phyloP scores from a whole-genome alignment of 192 early-diverging fungal species.

The Coemansia sp. region DNA sequence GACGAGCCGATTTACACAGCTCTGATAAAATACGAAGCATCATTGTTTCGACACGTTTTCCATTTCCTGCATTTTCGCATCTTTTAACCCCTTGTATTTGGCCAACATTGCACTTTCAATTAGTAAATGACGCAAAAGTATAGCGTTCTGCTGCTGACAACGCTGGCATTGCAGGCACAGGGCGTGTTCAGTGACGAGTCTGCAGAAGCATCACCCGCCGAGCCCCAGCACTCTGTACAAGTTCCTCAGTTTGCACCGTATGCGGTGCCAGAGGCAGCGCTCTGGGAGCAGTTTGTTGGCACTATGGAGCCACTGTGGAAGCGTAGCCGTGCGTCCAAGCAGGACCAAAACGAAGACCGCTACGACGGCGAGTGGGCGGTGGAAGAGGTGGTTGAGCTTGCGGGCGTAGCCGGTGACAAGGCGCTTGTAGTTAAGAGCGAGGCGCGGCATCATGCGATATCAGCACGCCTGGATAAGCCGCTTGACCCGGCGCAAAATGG shows the following conservation, averaged over 20 bases:
- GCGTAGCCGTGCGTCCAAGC: constrained; percentile 36
- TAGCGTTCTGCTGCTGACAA: constrained; percentile 20
- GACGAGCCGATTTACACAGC: too few species aligned
- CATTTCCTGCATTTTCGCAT: background rate
- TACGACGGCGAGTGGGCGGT: constrained; percentile 82
- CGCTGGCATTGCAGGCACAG: constrained; percentile 26
- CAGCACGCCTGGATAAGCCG: constrained; percentile 66
- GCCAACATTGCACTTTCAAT: background rate
- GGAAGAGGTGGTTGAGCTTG: constrained; percentile 63
- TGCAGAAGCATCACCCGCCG: background rate
- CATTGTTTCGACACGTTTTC: background rate
- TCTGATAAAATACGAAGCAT: background rate
- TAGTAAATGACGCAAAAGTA: constrained; percentile 26
- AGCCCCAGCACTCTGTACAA: constrained; percentile 4
- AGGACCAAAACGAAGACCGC: constrained; percentile 28
- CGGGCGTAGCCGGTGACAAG: constrained; percentile 65
- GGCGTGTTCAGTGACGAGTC: constrained; percentile 9
- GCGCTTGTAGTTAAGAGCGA: constrained; percentile 79
- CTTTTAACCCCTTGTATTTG: background rate
- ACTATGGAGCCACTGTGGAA: constrained; percentile 22
- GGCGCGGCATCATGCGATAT: constrained; percentile 87
- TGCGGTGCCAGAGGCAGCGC: constrained; percentile 22
- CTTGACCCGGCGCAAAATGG: constrained; percentile 73
- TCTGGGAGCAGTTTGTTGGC: constrained; percentile 50
- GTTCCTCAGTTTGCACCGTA: constrained; percentile 37